phyloP scores from a whole-genome alignment of 441 rosid species.

The Rhodomyrtus psidioides region DNA sequence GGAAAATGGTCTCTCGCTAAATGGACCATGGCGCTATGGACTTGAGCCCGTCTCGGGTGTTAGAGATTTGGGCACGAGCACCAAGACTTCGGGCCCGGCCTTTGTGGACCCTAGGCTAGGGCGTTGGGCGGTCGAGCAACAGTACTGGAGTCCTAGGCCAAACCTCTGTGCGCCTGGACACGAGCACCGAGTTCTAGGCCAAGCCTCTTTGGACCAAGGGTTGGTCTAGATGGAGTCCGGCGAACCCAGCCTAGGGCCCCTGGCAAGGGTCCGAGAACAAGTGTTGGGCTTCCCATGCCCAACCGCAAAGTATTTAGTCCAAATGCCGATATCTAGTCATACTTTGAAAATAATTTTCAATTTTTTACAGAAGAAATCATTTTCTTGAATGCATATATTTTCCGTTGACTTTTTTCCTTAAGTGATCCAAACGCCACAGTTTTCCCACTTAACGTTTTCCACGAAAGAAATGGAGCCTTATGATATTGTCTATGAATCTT shows the following conservation, averaged over 20 bases:
- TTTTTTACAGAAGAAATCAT: not conserved
- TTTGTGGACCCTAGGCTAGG: not conserved
- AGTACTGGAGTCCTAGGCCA: not conserved
- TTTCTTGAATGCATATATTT: not conserved
- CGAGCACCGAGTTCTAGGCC: not conserved
- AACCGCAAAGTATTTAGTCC: accelerated
- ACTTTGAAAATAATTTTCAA: accelerated
- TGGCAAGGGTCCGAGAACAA: not conserved
- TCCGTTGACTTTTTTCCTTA: too few species aligned
- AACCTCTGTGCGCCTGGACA: not conserved
- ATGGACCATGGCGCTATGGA: not conserved
- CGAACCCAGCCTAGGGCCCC: accelerated
- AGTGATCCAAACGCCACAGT: not conserved
- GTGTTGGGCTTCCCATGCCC: accelerated
- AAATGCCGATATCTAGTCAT: not conserved
- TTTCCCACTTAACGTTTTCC: not conserved
- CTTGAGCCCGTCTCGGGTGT: accelerated
- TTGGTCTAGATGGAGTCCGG: not conserved
- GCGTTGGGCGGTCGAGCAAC: accelerated
- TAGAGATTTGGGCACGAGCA: not conserved
- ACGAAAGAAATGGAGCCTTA: accelerated
- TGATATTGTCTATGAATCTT: not conserved
- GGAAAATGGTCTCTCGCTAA: not conserved
- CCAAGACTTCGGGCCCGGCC: accelerated
- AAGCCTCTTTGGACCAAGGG: not conserved